A percentile compares a stretch with the other conserved stretches of the same genome.
phyloP scores from a whole-genome alignment of 176 grass and related monocot genomes.

The Otatea glauca region DNA sequence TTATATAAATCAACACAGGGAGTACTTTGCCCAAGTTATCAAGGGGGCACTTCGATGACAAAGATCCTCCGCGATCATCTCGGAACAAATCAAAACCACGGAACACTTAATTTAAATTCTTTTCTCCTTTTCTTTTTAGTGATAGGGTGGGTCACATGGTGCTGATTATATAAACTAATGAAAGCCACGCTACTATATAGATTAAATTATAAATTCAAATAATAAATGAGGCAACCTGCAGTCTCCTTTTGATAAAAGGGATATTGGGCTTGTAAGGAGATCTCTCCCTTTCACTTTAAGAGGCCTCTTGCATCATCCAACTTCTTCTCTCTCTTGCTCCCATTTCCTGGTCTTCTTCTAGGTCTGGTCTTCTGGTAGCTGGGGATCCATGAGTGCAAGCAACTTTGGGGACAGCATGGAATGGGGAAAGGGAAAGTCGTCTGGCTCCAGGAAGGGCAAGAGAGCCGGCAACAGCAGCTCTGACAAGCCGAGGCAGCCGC shows the following conservation, averaged over 20 bases:
- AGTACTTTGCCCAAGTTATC: background rate
- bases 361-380: conserved; percentile 48
- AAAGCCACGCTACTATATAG: conserved; percentile 20
- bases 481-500: conserved; percentile 71
- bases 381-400: conserved; percentile 57
- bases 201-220: conserved; percentile 24
- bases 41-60: conserved; percentile 32
- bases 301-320: conserved; percentile 48
- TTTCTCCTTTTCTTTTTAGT: conserved; percentile 23
- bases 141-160: conserved; percentile 34
- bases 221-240: conserved; percentile 34
- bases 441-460: conserved; percentile 61
- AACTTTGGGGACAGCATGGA: conserved; percentile 59
- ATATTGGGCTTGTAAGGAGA: conserved; percentile 46
- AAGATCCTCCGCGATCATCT: conserved; percentile 29
- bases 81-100: background rate
- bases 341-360: conserved; percentile 40
- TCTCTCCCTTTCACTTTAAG: conserved; percentile 78
- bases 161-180: conserved; percentile 25
- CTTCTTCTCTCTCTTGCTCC: conserved; percentile 35
- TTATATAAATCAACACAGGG: no score
- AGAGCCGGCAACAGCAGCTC: conserved; percentile 41
- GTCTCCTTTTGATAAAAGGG: conserved; percentile 46
- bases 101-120: background rate
- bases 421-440: conserved; percentile 56